Conservation (phyloP, 345 rosid species). For the Lumnitzera racemosa region DNA sequence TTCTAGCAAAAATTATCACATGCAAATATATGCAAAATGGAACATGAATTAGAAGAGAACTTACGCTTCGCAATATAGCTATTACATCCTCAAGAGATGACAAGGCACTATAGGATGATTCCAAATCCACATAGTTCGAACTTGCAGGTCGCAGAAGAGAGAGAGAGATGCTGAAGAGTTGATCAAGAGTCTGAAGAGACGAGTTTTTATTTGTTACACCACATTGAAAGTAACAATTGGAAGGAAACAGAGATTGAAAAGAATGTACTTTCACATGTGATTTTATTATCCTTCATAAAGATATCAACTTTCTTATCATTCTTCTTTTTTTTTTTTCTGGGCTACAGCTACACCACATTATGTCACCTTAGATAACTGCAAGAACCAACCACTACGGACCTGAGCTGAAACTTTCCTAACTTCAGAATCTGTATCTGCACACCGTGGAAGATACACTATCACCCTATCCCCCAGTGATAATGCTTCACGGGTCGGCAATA, state of each 20-base stretch:
- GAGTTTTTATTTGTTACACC: not conserved
- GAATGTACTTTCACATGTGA: too few relatives aligned
- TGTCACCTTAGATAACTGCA: conserved; percentile 4
- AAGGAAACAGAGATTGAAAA: too few relatives aligned
- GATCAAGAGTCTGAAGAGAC: conserved; percentile 71
- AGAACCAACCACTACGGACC: conserved; percentile 31
- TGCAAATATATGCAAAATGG: conserved; percentile 2
- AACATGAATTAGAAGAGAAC: conserved; percentile 8
- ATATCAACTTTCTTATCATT: too few relatives aligned
- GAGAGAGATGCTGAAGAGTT: conserved; percentile 84
- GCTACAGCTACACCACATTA: not conserved
- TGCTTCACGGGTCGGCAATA: conserved; percentile 89
- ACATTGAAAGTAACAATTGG: not conserved
- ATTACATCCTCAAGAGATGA: conserved; percentile 96
- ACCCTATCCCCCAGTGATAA: conserved; percentile 90
- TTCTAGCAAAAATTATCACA: conserved; percentile 5
- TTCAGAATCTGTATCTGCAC: conserved; percentile 90
- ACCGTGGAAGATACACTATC: conserved; percentile 88
- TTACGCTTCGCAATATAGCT: conserved; percentile 85
- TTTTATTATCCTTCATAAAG: too few relatives aligned
- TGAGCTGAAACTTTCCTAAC: conserved; percentile 89
- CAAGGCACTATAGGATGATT: conserved; percentile 66
- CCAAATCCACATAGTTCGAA: conserved; percentile 51
- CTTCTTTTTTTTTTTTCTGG: too few relatives aligned
- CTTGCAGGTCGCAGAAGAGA: conserved; percentile 74